A percentile compares a stretch with the other conserved stretches of the same genome.
These are phyloP conservation scores for Aurifilum marmelostoma DNA, from an alignment of 2,329 filamentous ascomycete species.

Conservation along the genomic window DNA sequence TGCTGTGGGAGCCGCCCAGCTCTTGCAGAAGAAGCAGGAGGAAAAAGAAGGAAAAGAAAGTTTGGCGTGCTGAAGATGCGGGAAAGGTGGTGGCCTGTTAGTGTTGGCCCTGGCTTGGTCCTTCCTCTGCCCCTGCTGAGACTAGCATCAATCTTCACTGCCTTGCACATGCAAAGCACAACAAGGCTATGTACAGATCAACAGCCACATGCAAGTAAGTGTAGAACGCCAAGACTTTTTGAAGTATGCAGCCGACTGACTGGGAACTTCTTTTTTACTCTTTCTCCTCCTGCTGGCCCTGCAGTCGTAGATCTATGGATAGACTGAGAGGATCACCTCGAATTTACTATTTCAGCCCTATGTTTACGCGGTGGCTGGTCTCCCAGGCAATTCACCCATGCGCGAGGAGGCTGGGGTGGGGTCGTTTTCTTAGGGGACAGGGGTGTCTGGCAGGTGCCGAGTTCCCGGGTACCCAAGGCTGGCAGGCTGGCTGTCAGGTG, in stretches of 20 bases:
- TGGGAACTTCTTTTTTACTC: not conserved
- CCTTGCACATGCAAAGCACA: not conserved
- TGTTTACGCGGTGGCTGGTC: slow-evolving; percentile 30
- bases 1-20: not conserved
- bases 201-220: slow-evolving; percentile 11
- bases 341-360: not conserved
- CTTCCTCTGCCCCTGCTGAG: not conserved
- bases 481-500: too few species aligned
- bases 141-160: too few species aligned
- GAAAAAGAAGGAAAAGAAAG: not conserved
- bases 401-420: slow-evolving; percentile 24
- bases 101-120: not conserved
- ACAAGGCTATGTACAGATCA: not conserved
- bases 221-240: slow-evolving; percentile 7
- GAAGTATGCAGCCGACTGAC: not conserved
- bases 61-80: not conserved
- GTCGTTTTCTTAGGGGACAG: not conserved
- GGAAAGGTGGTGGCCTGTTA: not conserved
- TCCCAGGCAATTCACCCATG: slow-evolving; percentile 22
- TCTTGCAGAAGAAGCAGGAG: not conserved
- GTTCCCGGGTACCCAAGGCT: slow-evolving; percentile 7
- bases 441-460: slow-evolving; percentile 15
- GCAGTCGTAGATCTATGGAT: too few species aligned
- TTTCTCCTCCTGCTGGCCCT: not conserved
- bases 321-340: not conserved